These are phyloP conservation scores for Lactarius akahatsu DNA, from an alignment of 768 basidiomycete species.

Conservation along the genomic window DNA sequence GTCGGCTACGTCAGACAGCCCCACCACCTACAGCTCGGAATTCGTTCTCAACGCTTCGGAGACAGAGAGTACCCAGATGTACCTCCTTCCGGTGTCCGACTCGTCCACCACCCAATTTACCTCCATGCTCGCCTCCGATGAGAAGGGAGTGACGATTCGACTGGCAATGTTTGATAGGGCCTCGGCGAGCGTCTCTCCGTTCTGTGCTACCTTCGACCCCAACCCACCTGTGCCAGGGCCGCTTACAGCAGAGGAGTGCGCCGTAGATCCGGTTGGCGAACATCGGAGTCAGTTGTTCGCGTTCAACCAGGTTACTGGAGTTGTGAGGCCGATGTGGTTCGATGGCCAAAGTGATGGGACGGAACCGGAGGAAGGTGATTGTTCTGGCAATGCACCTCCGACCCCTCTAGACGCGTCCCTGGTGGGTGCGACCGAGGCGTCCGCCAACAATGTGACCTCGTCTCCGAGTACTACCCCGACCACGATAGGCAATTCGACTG, in stretches of 20 bases:
- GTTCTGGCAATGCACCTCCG: constrained; percentile 25
- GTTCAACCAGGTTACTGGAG: constrained; percentile 49
- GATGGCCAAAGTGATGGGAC: constrained; percentile 34
- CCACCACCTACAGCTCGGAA: constrained; percentile 9
- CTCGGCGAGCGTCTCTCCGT: constrained; percentile 40
- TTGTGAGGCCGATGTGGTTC: constrained; percentile 55
- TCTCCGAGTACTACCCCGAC: not conserved
- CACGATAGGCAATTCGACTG: not conserved
- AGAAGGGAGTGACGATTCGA: constrained; percentile 44
- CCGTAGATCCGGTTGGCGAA: constrained; percentile 22
- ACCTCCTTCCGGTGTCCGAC: constrained; percentile 29
- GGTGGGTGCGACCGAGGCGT: constrained; percentile 21
- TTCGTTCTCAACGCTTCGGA: constrained; percentile 39
- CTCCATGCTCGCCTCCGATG: constrained; percentile 22
- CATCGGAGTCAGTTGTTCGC: constrained; percentile 59
- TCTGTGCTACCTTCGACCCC: constrained; percentile 64
- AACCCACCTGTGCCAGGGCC: constrained; percentile 48
- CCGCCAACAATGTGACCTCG: not conserved
- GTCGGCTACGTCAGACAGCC: constrained; percentile 3
- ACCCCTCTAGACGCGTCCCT: constrained; percentile 20
- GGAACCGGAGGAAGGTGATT: constrained; percentile 21
- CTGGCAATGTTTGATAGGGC: constrained; percentile 44
- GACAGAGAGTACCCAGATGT: constrained; percentile 34
- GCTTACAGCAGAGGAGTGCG: constrained; percentile 51
- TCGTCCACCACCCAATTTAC: constrained; percentile 9